Evolutionary conservation across 2,329 filamentous ascomycete species (phyloP).

Genomic region (Orbilia blumenaviensis): DNA sequence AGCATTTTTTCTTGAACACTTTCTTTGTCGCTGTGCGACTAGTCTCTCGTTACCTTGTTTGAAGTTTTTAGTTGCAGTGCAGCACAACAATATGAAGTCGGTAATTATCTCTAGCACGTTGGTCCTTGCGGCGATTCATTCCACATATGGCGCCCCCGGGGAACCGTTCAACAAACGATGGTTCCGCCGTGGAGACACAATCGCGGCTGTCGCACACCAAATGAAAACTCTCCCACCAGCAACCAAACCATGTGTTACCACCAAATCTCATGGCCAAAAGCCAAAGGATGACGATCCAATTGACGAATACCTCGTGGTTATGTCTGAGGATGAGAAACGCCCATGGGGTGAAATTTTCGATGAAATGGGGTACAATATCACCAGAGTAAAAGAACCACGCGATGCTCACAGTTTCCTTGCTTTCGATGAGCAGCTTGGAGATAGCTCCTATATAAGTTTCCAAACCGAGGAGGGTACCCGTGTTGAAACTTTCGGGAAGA

Average conservation of each 20-base stretch:
- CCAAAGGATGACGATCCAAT: constrained; percentile 18
- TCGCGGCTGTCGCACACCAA: constrained; percentile 19
- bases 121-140: background rate
- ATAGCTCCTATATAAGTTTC: background rate
- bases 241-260: background rate
- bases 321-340: constrained; percentile 55
- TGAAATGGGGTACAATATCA: constrained; percentile 55
- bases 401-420: background rate
- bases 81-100: constrained; percentile 28
- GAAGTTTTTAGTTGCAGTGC: background rate
- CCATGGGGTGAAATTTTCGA: constrained; percentile 54
- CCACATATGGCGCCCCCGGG: background rate
- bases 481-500: constrained; percentile 56
- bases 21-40: constrained; percentile 43
- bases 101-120: constrained; percentile 5
- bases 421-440: constrained; percentile 5
- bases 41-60: background rate
- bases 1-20: background rate
- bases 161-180: background rate
- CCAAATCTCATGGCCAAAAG: background rate
- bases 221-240: constrained; percentile 35
- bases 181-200: background rate
- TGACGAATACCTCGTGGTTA: constrained; percentile 55
- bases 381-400: constrained; percentile 59
- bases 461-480: constrained; percentile 34